Percentiles rank a stretch among this genome's conserved stretches.
Conservation (phyloP, 1,139 yeast species). For the Suhomyces terraborum region DNA sequence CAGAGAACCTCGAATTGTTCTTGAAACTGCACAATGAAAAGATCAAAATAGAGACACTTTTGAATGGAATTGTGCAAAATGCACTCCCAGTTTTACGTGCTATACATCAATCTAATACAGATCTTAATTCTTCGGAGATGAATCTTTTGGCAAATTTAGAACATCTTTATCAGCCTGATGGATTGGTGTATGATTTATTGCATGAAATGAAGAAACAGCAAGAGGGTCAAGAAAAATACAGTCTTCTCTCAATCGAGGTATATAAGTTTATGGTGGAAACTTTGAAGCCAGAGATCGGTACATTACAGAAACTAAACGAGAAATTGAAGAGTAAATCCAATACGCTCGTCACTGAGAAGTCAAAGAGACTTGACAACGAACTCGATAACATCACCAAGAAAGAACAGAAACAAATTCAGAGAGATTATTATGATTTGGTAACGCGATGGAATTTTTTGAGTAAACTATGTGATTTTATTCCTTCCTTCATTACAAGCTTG, state of each 20-base stretch:
- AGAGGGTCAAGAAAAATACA: slow-evolving; percentile 11
- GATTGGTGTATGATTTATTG: slow-evolving; percentile 20
- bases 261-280: slow-evolving; percentile 12
- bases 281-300: slow-evolving; percentile 12
- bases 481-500: slow-evolving; percentile 33
- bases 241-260: slow-evolving; percentile 18
- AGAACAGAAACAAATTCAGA: slow-evolving; percentile 8
- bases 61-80: slow-evolving; percentile 29
- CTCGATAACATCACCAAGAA: slow-evolving; percentile 15
- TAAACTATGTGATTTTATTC: slow-evolving; percentile 33
- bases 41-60: slow-evolving; percentile 29
- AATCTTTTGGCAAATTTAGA: slow-evolving; percentile 30
- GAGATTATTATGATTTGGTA: slow-evolving; percentile 19
- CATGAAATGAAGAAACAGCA: slow-evolving; percentile 17
- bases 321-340: slow-evolving; percentile 9
- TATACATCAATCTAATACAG: slow-evolving; percentile 32
- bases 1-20: slow-evolving; percentile 25
- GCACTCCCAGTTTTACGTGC: slow-evolving; percentile 37
- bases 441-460: slow-evolving; percentile 29
- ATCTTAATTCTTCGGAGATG: slow-evolving; percentile 34
- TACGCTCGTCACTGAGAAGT: slow-evolving; percentile 3
- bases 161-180: slow-evolving; percentile 18
- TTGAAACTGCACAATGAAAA: slow-evolving; percentile 24
- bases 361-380: slow-evolving; percentile 15
- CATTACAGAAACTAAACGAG: slow-evolving; percentile 15